Percentiles rank a stretch among this genome's conserved stretches.
phyloP scores from a whole-genome alignment of 1,284 basidiomycete genomes.

The Cryptococcus sp. region DNA sequence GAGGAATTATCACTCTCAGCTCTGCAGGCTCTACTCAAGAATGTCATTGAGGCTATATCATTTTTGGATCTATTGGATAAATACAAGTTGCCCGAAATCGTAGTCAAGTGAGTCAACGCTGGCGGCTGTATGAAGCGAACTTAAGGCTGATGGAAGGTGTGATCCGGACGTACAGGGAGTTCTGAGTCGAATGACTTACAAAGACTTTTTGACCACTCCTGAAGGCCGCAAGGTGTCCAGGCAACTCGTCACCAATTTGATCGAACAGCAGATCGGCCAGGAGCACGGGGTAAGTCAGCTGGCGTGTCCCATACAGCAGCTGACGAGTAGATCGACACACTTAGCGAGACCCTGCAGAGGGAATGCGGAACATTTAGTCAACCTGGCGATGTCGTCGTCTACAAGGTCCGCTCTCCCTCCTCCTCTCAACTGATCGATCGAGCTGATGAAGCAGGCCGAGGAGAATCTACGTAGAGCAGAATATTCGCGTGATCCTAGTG shows the following conservation, averaged over 20 bases:
- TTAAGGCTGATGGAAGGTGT: constrained; percentile 1
- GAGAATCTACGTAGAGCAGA: constrained; percentile 89
- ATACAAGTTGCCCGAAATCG: constrained; percentile 81
- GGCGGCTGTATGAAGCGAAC: constrained; percentile 1
- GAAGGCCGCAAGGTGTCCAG: constrained; percentile 78
- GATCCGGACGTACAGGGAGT: constrained; percentile 59
- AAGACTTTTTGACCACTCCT: constrained; percentile 75
- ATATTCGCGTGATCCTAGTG: constrained; percentile 66
- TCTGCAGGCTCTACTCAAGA: constrained; percentile 59
- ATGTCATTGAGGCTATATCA: constrained; percentile 85
- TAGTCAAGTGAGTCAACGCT: constrained; percentile 59
- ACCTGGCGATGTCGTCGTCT: constrained; percentile 94
- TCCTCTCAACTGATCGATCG: background rate
- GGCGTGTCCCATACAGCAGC: background rate
- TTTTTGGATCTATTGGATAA: constrained; percentile 90
- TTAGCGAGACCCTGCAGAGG: constrained; percentile 89
- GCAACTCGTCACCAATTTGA: constrained; percentile 87
- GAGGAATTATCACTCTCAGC: constrained; percentile 40
- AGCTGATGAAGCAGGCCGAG: constrained; percentile 61
- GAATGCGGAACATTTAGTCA: constrained; percentile 97
- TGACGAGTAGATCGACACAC: constrained; percentile 76
- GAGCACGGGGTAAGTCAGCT: constrained; percentile 73
- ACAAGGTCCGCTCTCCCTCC: constrained; percentile 63
- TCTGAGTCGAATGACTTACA: constrained; percentile 68
- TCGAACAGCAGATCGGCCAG: constrained; percentile 95